Evolutionary conservation across 345 rosid species (phyloP).

Genomic region (Aquilaria malaccensis): DNA sequence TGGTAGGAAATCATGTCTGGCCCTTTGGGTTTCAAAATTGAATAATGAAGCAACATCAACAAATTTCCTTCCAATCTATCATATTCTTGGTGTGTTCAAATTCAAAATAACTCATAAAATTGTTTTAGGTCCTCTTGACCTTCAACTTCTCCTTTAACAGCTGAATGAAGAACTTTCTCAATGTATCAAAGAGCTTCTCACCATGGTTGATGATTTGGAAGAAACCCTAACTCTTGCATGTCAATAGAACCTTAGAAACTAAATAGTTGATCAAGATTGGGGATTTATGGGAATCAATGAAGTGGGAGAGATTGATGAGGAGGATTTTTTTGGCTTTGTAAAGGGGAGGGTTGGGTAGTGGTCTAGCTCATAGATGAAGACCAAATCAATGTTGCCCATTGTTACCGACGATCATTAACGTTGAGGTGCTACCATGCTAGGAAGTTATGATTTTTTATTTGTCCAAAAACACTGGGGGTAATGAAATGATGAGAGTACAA

Average conservation of each 20-base stretch:
- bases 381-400: slow-evolving; percentile 47
- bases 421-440: neutral
- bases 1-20: too few species aligned
- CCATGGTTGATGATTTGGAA: slow-evolving; percentile 87
- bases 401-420: neutral
- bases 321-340: slow-evolving; percentile 43
- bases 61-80: slow-evolving; percentile 87
- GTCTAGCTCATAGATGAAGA: slow-evolving; percentile 46
- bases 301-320: neutral
- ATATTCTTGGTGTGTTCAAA: slow-evolving; percentile 84
- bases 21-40: too few species aligned
- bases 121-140: slow-evolving; percentile 58
- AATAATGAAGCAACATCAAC: neutral
- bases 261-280: slow-evolving; percentile 15
- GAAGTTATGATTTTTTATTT: too few species aligned
- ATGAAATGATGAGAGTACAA: too few species aligned
- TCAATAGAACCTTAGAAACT: slow-evolving; percentile 39
- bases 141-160: slow-evolving; percentile 51
- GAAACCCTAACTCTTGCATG: slow-evolving; percentile 76
- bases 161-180: slow-evolving; percentile 44
- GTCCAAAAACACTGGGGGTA: too few species aligned
- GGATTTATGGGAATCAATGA: slow-evolving; percentile 37
- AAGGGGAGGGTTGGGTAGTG: slow-evolving; percentile 29
- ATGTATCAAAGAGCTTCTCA: slow-evolving; percentile 28
- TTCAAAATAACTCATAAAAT: slow-evolving; percentile 68